Evolutionary conservation across 192 early-diverging fungal species (phyloP).

Genomic region (Gryganskiella cystojenkinii): DNA sequence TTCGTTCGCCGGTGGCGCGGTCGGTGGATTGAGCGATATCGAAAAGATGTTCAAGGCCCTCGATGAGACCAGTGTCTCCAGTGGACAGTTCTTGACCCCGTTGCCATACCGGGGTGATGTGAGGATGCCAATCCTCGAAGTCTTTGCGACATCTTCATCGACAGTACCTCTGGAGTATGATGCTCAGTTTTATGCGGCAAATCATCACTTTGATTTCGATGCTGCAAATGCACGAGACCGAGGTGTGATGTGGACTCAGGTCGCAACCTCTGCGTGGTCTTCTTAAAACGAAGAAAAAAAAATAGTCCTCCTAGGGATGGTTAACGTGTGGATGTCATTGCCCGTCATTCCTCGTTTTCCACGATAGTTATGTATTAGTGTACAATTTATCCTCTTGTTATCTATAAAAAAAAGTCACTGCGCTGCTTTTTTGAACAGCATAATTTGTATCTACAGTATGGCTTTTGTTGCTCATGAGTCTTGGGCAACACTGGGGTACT

Average conservation of each 20-base stretch:
- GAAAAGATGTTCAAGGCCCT: background rate
- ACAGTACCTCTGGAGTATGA: conserved; percentile 16
- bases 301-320: no score
- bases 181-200: background rate
- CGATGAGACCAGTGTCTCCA: background rate
- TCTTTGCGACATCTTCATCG: background rate
- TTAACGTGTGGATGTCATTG: no score
- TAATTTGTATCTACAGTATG: background rate
- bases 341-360: no score
- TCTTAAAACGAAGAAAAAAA: no score
- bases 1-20: conserved; percentile 29
- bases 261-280: conserved; percentile 14
- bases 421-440: background rate
- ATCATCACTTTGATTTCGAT: conserved; percentile 1
- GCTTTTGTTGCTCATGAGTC: no score
- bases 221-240: background rate
- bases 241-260: conserved; percentile 10
- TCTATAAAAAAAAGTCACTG: no score
- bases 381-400: no score
- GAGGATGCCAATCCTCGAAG: conserved; percentile 10
- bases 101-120: conserved; percentile 6
- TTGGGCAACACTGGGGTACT: no score
- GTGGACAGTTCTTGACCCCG: background rate
- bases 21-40: background rate
- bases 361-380: no score